A percentile compares a stretch with the other conserved stretches of the same genome.
Conservation (phyloP, 2,329 filamentous ascomycete genomes). For the Alternaria consortialis region DNA sequence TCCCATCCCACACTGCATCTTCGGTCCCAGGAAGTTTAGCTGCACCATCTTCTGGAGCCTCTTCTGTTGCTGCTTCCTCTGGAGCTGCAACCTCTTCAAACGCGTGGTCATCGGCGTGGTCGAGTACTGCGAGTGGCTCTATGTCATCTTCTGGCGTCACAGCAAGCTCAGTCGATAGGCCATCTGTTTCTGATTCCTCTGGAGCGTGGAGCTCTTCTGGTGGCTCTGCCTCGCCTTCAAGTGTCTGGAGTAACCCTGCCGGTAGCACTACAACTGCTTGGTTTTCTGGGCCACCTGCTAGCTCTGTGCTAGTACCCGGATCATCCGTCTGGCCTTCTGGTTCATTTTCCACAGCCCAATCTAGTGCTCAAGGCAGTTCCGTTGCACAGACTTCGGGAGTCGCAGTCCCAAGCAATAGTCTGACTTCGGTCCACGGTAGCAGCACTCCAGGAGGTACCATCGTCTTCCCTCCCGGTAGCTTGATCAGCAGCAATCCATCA, state of each 20-base stretch:
- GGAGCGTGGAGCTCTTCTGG: not conserved
- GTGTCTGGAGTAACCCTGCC: not conserved
- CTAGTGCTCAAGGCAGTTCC: conserved; percentile 2
- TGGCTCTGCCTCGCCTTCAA: not conserved
- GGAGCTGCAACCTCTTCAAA: not conserved
- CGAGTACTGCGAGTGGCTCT: not conserved
- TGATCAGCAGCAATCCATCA: not conserved
- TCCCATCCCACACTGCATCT: not conserved
- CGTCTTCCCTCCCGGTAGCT: not conserved
- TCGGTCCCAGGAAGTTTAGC: not conserved
- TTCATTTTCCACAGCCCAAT: not conserved
- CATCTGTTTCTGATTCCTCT: not conserved
- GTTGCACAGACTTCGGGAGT: not conserved
- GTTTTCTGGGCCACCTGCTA: not conserved
- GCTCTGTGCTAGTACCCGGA: not conserved
- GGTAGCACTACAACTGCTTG: not conserved
- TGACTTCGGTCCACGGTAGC: not conserved
- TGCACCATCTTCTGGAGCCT: not conserved
- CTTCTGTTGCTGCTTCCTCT: not conserved
- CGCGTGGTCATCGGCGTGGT: not conserved
- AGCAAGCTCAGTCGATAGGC: not conserved
- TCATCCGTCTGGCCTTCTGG: not conserved
- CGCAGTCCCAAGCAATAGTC: not conserved
- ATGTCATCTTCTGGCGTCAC: not conserved
- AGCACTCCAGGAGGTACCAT: not conserved